Evolutionary conservation across 139 green algal species (phyloP), one percentile per base, ranked within the genome.

Genomic region (Micromonas pusilla): DNA sequence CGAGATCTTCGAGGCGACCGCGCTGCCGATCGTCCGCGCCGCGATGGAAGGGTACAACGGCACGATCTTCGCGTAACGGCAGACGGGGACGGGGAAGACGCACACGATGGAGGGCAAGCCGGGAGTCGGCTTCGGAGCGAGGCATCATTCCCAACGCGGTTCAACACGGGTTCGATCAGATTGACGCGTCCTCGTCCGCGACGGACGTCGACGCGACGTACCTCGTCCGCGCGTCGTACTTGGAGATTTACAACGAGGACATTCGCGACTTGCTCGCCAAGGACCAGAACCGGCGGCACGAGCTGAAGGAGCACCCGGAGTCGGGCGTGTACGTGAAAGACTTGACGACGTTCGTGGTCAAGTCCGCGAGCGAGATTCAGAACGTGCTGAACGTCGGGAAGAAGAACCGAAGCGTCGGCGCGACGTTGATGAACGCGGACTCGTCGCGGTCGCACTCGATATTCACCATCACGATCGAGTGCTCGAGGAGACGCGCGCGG

Each of bases 241-340:
- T 96, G 72, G 92, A 97, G 73, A 92, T 97, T 65, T 97, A 97
- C 84, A 96, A 96, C 77, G 92, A 97, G 80, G 88, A 93, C 64
- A 81, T 87, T 19, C 79, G 86, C 26, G 89, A 93, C 79, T 80
- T 92, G 74, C 83, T 95, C 37, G 81, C 28, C 16, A 57, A 57
- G 45, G 38, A 63, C 37, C 21, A 31, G 4, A 73, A 25, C 32
- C 77, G 85, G 39, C 87, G 85, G 64, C 81, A 93, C 52, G 86
- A 93, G 52, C 79, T 96, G 5, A 90, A 91, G 66, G 92, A 96
- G 85, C 84, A 85, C 75, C 88, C 88, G 52, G 89, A 93, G 13
- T 83, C 70, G 31, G 89, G 89, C 1, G 88, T 93, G n/a, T 95
- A 94, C 65, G 89, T 95, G 31, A 93, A 93, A 83, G 89, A 89